A percentile compares a stretch with the other conserved stretches of the same genome.
Conservation (phyloP, 805 yeast genomes). For the Hanseniaspora clermontiae region DNA sequence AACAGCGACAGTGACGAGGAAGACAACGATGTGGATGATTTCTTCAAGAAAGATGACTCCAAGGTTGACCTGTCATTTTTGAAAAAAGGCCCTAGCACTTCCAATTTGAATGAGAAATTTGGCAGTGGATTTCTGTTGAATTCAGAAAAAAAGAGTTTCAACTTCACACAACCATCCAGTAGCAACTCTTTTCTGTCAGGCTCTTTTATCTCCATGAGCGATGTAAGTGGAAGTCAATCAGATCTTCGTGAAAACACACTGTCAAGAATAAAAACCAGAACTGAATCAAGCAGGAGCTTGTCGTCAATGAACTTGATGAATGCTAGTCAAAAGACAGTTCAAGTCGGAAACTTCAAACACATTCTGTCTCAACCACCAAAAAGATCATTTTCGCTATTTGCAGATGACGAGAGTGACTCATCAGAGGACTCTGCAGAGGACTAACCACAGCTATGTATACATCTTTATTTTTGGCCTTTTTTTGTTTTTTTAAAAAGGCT, state of each 20-base stretch:
- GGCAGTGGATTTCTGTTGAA: background rate
- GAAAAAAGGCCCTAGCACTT: constrained; percentile 19
- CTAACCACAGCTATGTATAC: too few relatives aligned
- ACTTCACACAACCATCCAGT: background rate
- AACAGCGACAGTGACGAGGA: constrained; percentile 10
- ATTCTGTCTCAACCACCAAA: constrained; percentile 9
- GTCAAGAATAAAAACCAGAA: background rate
- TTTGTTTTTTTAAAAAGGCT: background rate
- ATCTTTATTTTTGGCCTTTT: background rate
- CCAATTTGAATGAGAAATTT: background rate
- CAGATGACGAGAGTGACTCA: constrained; percentile 15
- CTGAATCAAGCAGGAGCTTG: background rate
- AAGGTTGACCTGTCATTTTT: constrained; percentile 14
- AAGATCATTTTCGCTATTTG: constrained; percentile 11
- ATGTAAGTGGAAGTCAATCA: background rate
- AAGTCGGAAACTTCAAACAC: background rate
- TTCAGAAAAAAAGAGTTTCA: background rate
- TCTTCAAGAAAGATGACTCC: constrained; percentile 19
- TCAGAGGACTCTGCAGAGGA: background rate
- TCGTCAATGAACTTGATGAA: background rate
- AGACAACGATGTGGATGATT: constrained; percentile 15
- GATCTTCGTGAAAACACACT: constrained; percentile 1
- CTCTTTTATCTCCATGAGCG: background rate
- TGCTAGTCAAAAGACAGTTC: background rate
- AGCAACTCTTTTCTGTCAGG: background rate